phyloP scores from a whole-genome alignment of 108 stramenopile genomes.

The Schizochytrium sp. region DNA sequence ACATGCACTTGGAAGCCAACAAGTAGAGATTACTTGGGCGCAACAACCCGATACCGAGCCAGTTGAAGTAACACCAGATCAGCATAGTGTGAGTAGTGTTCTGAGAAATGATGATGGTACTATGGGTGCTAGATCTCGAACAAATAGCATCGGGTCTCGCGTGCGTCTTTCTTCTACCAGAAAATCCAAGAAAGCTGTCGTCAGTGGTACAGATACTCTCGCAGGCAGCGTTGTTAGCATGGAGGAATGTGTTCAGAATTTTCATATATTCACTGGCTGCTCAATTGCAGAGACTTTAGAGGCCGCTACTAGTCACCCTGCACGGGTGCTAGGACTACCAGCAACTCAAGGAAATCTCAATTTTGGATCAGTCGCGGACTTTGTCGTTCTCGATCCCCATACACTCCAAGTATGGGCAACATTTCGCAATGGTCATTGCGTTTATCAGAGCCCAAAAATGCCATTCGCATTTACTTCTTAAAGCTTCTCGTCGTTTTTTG shows the following conservation, averaged over 20 bases:
- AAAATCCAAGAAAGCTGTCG: slow-evolving; percentile 63
- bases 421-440: not conserved
- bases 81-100: not conserved
- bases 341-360: not conserved
- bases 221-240: slow-evolving; percentile 76
- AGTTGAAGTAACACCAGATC: not conserved
- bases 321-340: slow-evolving; percentile 68
- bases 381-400: slow-evolving; percentile 45
- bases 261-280: slow-evolving; percentile 73
- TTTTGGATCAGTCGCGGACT: slow-evolving; percentile 29
- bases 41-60: not conserved
- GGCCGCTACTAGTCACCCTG: slow-evolving; percentile 74
- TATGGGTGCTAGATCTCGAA: not conserved
- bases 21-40: slow-evolving; percentile 60
- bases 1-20: slow-evolving; percentile 68
- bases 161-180: not conserved
- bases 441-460: not conserved
- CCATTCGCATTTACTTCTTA: too few species aligned
- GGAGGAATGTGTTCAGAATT: slow-evolving; percentile 74
- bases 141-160: not conserved
- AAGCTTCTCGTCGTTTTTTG: too few species aligned
- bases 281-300: slow-evolving; percentile 69
- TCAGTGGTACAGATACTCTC: slow-evolving; percentile 74
- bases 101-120: too few species aligned
- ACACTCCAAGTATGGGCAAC: slow-evolving; percentile 35